phyloP scores from a whole-genome alignment of 1,139 yeast genomes.

The Magnusiomyces sp. region DNA sequence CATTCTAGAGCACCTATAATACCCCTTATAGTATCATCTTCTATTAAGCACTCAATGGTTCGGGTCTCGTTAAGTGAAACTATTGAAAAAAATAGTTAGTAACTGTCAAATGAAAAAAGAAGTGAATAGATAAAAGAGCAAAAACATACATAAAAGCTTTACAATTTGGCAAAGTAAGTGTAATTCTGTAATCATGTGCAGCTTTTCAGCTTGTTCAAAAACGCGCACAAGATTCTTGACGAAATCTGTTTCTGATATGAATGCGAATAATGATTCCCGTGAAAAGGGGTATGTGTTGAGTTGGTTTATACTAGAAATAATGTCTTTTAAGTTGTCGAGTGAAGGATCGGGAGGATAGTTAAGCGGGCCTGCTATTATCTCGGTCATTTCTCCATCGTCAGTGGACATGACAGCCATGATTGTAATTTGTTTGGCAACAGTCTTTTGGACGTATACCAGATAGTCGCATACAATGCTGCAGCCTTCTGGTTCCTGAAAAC shows the following conservation, averaged over 20 bases:
- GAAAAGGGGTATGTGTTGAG: conserved; percentile 24
- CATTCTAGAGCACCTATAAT: conserved; percentile 77
- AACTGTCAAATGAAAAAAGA: neutral
- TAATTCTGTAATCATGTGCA: conserved; percentile 43
- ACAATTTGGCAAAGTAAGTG: conserved; percentile 64
- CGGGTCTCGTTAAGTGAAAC: conserved; percentile 62
- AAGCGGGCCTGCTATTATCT: conserved; percentile 73
- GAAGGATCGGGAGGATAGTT: conserved; percentile 56
- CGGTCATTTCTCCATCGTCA: conserved; percentile 48
- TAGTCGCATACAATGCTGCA: conserved; percentile 80
- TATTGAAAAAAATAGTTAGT: conserved; percentile 24
- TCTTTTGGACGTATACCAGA: conserved; percentile 58
- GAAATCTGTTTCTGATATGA: conserved; percentile 36
- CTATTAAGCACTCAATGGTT: conserved; percentile 57
- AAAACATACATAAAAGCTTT: conserved; percentile 37
- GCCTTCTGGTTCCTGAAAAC: conserved; percentile 89
- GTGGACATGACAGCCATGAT: conserved; percentile 55
- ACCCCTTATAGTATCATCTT: conserved; percentile 53
- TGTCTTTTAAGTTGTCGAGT: conserved; percentile 34
- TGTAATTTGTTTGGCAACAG: conserved; percentile 59
- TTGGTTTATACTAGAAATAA: conserved; percentile 37
- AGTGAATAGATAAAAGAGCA: neutral
- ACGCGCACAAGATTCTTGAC: conserved; percentile 43
- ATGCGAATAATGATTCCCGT: conserved; percentile 28
- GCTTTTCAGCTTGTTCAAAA: conserved; percentile 49